Evolutionary conservation across 257 asterid species (phyloP).

Genomic region (Handroanthus guayacan): DNA sequence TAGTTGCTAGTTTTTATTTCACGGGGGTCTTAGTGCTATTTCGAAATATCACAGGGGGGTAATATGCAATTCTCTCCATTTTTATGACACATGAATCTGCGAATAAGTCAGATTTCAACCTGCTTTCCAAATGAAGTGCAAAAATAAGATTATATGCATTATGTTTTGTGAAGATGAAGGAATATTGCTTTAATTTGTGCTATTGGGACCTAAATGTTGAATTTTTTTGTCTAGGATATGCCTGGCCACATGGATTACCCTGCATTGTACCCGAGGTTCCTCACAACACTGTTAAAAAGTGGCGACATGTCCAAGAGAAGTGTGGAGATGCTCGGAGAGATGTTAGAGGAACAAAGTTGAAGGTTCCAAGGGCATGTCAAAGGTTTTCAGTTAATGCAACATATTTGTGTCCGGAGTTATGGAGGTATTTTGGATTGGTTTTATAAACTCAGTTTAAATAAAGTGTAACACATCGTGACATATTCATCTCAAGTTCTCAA

Average conservation of each 20-base stretch:
- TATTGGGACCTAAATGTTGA: conserved; percentile 7
- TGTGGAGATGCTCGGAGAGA: conserved; percentile 87
- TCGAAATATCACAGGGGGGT: too few species aligned
- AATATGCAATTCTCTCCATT: too few species aligned
- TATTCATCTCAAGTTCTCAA: not conserved
- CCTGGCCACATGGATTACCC: conserved; percentile 63
- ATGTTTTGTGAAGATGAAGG: conserved; percentile 13
- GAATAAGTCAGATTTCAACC: not conserved
- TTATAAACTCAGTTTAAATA: conserved; percentile 12
- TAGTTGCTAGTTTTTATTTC: too few species aligned
- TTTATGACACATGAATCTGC: not conserved
- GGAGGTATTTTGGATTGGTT: conserved; percentile 42
- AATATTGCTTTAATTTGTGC: conserved; percentile 7
- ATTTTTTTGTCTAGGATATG: conserved; percentile 61
- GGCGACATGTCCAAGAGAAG: conserved; percentile 84
- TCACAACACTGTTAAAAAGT: conserved; percentile 78
- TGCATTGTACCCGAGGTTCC: conserved; percentile 74
- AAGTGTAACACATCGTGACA: not conserved
- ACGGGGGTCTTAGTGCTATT: too few species aligned
- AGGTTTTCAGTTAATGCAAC: conserved; percentile 29
- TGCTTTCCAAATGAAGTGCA: conserved; percentile 23
- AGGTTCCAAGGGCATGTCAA: conserved; percentile 23
- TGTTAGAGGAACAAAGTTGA: conserved; percentile 90
- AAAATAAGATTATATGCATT: conserved; percentile 8
- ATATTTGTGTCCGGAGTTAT: conserved; percentile 8